These are phyloP conservation scores for Blastobotrys illinoisensis DNA, from an alignment of 1,139 yeast genomes.

Conservation along the genomic window DNA sequence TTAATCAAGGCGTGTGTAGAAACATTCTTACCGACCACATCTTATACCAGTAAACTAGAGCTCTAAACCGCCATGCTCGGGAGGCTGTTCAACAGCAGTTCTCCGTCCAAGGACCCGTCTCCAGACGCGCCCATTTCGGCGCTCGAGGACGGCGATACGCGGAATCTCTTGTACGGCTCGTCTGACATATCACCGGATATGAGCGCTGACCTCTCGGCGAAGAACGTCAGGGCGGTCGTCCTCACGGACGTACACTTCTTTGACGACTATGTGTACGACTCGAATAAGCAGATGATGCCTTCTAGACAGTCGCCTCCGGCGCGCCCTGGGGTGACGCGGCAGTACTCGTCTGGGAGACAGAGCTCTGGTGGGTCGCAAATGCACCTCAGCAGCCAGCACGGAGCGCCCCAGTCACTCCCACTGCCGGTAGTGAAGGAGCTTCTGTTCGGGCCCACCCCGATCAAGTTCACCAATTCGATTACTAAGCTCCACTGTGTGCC, in stretches of 20 bases:
- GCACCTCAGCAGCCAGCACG: constrained; percentile 1
- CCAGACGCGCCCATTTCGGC: constrained; percentile 21
- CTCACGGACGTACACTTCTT: constrained; percentile 20
- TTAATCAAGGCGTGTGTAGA: not conserved
- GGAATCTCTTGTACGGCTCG: constrained; percentile 25
- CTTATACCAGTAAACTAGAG: not conserved
- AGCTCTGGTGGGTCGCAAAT: not conserved
- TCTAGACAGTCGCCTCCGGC: not conserved
- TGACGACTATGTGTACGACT: constrained; percentile 24
- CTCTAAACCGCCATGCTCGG: not conserved
- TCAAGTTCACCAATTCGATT: constrained; percentile 18
- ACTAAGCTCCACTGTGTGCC: constrained; percentile 26
- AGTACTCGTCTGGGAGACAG: not conserved
- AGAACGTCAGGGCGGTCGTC: constrained; percentile 25
- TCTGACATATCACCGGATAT: constrained; percentile 11
- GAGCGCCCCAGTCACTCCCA: constrained; percentile 7
- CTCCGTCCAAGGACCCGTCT: constrained; percentile 1
- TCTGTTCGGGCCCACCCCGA: constrained; percentile 26
- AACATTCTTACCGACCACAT: not conserved
- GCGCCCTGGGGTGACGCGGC: not conserved
- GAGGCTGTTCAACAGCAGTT: not conserved
- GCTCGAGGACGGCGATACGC: constrained; percentile 27
- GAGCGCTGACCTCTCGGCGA: constrained; percentile 12
- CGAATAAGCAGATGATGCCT: constrained; percentile 8
- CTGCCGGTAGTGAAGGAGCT: constrained; percentile 20